Evolutionary conservation across 1,284 basidiomycete genomes (phyloP).

Genomic region (Leccinum solheimii): DNA sequence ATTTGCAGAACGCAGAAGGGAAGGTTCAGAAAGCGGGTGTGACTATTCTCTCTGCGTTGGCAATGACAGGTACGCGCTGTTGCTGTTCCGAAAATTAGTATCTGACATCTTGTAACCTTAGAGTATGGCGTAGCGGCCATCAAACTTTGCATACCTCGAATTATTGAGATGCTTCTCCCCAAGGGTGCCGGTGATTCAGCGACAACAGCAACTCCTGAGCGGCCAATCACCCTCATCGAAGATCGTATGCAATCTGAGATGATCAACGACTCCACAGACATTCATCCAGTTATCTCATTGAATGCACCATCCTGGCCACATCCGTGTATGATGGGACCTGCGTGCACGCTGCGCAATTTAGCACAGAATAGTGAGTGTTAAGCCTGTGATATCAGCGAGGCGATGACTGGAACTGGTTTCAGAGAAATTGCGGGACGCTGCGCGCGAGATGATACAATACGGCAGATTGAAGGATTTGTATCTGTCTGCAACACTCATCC

Average conservation of each 20-base stretch:
- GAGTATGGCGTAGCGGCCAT: constrained; percentile 20
- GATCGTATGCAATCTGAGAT: background rate
- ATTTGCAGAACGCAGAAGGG: constrained; percentile 12
- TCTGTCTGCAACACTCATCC: constrained; percentile 20
- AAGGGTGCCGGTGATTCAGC: background rate
- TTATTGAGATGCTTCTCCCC: constrained; percentile 20
- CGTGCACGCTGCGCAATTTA: constrained; percentile 1
- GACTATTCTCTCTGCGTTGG: constrained; percentile 23
- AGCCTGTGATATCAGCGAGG: background rate
- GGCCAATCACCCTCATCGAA: background rate
- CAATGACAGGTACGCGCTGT: constrained; percentile 18
- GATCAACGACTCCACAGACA: background rate
- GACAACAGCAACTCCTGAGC: background rate
- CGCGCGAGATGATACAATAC: constrained; percentile 10
- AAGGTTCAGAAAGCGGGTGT: constrained; percentile 26
- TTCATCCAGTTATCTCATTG: background rate
- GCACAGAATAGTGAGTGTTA: constrained; percentile 16
- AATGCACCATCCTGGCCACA: background rate
- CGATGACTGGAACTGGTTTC: background rate
- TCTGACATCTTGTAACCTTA: constrained; percentile 2
- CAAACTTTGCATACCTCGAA: constrained; percentile 2
- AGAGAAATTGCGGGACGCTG: constrained; percentile 3
- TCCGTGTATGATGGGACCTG: background rate
- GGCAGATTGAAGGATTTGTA: constrained; percentile 20
- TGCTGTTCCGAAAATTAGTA: background rate